Percentiles rank a stretch among this genome's conserved stretches.
Conservation (phyloP, 352 stramenopile species). For the Stephanocyclus meneghinianus region DNA sequence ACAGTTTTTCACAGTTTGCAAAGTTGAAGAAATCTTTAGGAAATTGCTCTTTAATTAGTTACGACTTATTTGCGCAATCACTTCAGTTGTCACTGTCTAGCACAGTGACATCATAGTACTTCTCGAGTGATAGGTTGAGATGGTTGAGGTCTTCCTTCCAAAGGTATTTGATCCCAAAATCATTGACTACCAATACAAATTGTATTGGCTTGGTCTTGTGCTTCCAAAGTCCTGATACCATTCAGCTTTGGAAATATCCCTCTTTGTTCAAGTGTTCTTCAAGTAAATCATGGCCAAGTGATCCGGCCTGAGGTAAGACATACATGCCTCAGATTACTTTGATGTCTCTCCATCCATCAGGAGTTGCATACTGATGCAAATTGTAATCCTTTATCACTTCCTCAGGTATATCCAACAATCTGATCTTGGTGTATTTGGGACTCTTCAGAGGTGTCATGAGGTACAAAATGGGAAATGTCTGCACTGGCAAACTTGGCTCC, state of each 20-base stretch:
- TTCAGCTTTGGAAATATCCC: background rate
- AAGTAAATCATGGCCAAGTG: background rate
- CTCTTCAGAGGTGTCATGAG: background rate
- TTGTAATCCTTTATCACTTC: constrained; percentile 4
- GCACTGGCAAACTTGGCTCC: background rate
- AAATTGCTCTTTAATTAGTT: no score
- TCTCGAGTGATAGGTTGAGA: background rate
- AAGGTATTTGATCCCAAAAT: no score
- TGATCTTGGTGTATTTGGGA: background rate
- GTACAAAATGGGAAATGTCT: constrained; percentile 10
- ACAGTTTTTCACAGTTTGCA: no score
- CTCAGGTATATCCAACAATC: background rate
- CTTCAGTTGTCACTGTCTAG: no score
- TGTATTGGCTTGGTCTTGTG: background rate
- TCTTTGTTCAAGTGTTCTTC: background rate
- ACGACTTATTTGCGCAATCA: no score
- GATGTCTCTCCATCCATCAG: background rate
- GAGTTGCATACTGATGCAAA: background rate
- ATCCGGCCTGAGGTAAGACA: constrained; percentile 6
- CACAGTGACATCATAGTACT: background rate
- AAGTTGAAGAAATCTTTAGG: no score
- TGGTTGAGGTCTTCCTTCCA: no score
- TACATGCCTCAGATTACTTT: constrained; percentile 26
- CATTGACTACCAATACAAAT: background rate
- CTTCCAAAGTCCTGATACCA: background rate